Evolutionary conservation across 2,329 filamentous ascomycete genomes (phyloP).

Genomic region (Xylogone sp.): DNA sequence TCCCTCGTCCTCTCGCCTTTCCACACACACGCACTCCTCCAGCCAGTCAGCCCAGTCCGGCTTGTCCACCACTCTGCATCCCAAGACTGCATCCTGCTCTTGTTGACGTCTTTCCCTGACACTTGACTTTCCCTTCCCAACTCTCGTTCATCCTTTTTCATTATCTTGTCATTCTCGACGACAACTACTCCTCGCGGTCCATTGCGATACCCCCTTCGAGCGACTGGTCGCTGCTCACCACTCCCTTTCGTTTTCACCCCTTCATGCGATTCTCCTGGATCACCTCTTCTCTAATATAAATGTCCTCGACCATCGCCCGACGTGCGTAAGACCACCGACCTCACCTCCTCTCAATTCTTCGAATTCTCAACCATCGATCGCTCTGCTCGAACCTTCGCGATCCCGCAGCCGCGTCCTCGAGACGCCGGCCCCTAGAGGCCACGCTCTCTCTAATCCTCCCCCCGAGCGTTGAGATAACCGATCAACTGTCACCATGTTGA

Average conservation of each 20-base stretch:
- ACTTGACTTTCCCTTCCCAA: neutral
- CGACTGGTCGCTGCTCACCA: neutral
- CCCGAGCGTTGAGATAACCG: neutral
- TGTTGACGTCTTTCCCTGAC: neutral
- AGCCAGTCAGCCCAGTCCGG: neutral
- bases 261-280: neutral
- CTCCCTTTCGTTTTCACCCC: neutral
- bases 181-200: neutral
- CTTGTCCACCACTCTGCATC: too few relatives aligned
- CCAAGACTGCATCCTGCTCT: too few relatives aligned
- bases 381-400: neutral
- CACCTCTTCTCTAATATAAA: neutral
- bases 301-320: neutral
- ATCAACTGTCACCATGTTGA: slow-evolving; percentile 55
- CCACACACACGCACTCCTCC: too few relatives aligned
- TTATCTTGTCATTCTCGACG: neutral
- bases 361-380: neutral
- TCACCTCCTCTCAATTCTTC: neutral
- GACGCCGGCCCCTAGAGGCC: neutral
- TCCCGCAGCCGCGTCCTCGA: neutral
- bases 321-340: neutral
- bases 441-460: neutral
- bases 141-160: neutral
- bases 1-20: too few relatives aligned
- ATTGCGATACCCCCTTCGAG: neutral